Evolutionary conservation across 2,329 filamentous ascomycete species (phyloP).

Genomic region (Fusarium pseudograminearum): DNA sequence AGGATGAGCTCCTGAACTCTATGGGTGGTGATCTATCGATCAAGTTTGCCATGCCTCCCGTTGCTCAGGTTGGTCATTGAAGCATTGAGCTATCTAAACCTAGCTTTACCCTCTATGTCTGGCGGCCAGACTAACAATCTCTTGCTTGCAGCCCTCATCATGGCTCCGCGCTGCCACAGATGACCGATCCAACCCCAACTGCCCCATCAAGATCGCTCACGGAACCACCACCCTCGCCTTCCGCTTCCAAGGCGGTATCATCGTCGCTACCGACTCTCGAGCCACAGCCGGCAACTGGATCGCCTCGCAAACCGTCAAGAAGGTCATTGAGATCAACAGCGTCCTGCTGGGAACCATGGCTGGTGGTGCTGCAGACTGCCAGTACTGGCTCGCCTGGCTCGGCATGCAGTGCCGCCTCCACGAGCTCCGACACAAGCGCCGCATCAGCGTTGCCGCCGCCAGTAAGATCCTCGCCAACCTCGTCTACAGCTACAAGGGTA

Average conservation of each 20-base stretch:
- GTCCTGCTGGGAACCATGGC: conserved; percentile 97
- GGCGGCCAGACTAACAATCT: conserved; percentile 15
- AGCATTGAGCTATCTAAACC: not conserved
- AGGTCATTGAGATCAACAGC: conserved; percentile 98
- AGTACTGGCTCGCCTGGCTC: conserved; percentile 99
- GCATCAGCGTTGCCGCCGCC: conserved; percentile 96
- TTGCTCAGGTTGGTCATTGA: conserved; percentile 78
- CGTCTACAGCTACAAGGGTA: conserved; percentile 98
- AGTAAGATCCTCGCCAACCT: conserved; percentile 99
- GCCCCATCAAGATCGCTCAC: conserved; percentile 99
- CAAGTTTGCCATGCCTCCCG: conserved; percentile 94
- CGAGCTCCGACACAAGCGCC: conserved; percentile 98
- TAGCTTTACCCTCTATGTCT: not conserved
- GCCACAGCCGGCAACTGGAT: conserved; percentile 99
- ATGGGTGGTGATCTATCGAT: conserved; percentile 84
- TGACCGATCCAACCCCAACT: conserved; percentile 95
- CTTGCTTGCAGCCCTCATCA: conserved; percentile 75
- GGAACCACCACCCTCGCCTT: conserved; percentile 98
- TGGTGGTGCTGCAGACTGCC: conserved; percentile 97
- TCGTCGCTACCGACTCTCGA: conserved; percentile 97
- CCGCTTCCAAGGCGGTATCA: conserved; percentile 97
- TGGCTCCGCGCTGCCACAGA: conserved; percentile 98
- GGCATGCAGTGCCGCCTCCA: conserved; percentile 99
- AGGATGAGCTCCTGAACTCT: conserved; percentile 79
- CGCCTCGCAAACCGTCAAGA: conserved; percentile 99